Evolutionary conservation across 768 basidiomycete species (phyloP).

Genomic region (Panus rudis): DNA sequence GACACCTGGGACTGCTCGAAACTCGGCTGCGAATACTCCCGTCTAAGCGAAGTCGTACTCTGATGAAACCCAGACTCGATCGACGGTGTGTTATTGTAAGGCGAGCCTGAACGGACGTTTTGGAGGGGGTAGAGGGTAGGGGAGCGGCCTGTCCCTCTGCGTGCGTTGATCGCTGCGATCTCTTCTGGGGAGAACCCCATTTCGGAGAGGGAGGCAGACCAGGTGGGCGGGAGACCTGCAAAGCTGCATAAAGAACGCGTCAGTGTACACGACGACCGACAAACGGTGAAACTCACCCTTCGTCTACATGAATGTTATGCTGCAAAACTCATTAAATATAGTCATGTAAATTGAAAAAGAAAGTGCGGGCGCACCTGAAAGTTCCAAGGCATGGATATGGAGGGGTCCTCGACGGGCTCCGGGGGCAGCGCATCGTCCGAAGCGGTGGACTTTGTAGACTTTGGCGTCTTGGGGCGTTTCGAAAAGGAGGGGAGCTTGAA

Average conservation of each 20-base stretch:
- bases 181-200: constrained; percentile 66
- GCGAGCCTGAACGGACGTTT: constrained; percentile 2
- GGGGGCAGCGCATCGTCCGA: constrained; percentile 10
- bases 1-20: too few species aligned
- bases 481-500: constrained; percentile 31
- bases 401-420: constrained; percentile 42
- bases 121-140: constrained; percentile 9
- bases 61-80: too few species aligned
- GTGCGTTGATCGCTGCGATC: constrained; percentile 50
- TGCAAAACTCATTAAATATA: constrained; percentile 18
- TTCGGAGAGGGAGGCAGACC: constrained; percentile 53
- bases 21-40: too few species aligned
- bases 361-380: constrained; percentile 47
- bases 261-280: neutral
- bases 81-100: too few species aligned
- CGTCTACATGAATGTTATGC: constrained; percentile 79
- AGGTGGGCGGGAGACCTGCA: constrained; percentile 65
- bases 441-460: constrained; percentile 16
- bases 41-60: too few species aligned
- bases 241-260: constrained; percentile 31
- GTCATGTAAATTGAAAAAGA: neutral
- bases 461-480: constrained; percentile 27
- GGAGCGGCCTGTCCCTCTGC: constrained; percentile 19
- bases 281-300: constrained; percentile 40
- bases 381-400: constrained; percentile 67